phyloP scores from a whole-genome alignment of 441 rosid genomes.

The Euphorbia corollata region DNA sequence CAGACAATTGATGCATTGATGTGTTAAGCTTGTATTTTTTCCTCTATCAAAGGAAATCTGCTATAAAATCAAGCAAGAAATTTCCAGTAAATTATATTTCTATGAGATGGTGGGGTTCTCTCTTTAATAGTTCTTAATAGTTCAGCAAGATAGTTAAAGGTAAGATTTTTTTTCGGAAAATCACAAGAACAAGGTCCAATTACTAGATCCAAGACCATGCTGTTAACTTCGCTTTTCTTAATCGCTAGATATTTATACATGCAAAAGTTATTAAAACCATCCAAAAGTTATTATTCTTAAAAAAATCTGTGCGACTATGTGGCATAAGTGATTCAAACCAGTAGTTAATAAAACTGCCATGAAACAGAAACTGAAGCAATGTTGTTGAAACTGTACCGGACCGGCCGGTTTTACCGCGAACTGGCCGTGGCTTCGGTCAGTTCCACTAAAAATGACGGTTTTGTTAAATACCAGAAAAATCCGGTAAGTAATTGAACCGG shows the following conservation, averaged over 20 bases:
- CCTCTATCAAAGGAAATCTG: not conserved
- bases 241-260: not conserved
- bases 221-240: not conserved
- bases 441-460: too few species aligned
- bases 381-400: too few species aligned
- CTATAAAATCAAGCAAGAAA: not conserved
- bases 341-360: too few species aligned
- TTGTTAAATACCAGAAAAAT: too few species aligned
- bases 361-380: too few species aligned
- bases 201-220: not conserved
- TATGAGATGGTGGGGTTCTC: not conserved
- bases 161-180: not conserved
- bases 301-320: too few species aligned
- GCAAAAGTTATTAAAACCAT: too few species aligned
- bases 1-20: not conserved
- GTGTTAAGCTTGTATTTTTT: not conserved
- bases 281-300: too few species aligned
- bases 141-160: not conserved
- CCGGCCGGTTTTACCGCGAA: too few species aligned
- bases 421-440: too few species aligned
- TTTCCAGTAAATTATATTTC: not conserved
- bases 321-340: too few species aligned
- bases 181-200: not conserved
- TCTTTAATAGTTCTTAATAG: not conserved
- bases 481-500: too few species aligned